phyloP scores from a whole-genome alignment of 2,329 filamentous ascomycete genomes.

The Aspergillus vadensis region DNA sequence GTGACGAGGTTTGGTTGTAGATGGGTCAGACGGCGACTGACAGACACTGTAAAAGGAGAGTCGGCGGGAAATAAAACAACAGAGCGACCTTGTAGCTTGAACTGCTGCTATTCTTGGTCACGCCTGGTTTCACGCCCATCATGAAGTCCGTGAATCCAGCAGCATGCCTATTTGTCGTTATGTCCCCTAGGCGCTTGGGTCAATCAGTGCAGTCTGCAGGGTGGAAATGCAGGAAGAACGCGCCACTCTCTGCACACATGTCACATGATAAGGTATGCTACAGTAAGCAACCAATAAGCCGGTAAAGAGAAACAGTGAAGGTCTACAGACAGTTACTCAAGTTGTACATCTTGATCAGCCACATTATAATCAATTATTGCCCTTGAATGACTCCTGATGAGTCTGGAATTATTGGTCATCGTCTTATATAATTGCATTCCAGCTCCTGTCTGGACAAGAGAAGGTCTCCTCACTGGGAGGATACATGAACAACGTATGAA shows the following conservation, averaged over 20 bases:
- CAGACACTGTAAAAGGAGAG: background rate
- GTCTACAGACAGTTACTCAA: background rate
- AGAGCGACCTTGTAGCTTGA: background rate
- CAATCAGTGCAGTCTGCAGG: background rate
- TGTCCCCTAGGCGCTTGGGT: background rate
- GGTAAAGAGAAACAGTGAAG: background rate
- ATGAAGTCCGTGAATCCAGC: background rate
- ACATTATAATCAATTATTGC: slow-evolving; percentile 21
- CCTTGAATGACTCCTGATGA: slow-evolving; percentile 12
- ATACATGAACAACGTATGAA: slow-evolving; percentile 6
- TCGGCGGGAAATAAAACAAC: slow-evolving; percentile 6
- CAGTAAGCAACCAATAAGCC: background rate
- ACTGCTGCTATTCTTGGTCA: background rate
- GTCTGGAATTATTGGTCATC: slow-evolving; percentile 22
- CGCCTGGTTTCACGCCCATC: too few relatives aligned
- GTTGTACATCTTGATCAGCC: slow-evolving; percentile 15
- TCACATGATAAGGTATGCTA: background rate
- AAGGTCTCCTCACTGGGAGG: slow-evolving; percentile 2
- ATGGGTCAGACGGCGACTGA: slow-evolving; percentile 5
- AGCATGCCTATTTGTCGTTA: background rate
- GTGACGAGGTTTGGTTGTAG: background rate
- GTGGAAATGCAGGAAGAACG: background rate
- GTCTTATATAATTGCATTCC: slow-evolving; percentile 13
- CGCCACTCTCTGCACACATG: background rate
- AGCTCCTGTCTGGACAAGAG: slow-evolving; percentile 6